phyloP scores from a whole-genome alignment of 345 rosid genomes.

The Pugionium dolabratum region DNA sequence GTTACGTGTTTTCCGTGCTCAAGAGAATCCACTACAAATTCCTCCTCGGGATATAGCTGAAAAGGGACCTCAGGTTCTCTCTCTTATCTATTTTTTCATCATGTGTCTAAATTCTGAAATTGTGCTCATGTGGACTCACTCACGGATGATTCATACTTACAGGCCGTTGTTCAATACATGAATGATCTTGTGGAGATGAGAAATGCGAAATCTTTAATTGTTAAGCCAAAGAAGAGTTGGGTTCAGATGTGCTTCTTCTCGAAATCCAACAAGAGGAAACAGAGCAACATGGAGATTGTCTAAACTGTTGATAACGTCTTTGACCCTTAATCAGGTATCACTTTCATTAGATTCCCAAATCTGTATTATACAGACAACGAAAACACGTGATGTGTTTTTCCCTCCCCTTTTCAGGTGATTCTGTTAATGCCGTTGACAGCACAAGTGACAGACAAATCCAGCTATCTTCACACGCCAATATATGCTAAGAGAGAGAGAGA shows the following conservation, averaged over 20 bases:
- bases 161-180: constrained; percentile 94
- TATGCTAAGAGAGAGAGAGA: constrained; percentile 10
- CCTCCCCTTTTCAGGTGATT: constrained; percentile 25
- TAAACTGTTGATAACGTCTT: constrained; percentile 44
- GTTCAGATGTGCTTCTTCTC: constrained; percentile 89
- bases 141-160: constrained; percentile 27
- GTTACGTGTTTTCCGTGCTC: constrained; percentile 62
- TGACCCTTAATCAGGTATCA: constrained; percentile 42
- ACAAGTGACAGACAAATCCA: constrained; percentile 31
- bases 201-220: constrained; percentile 52
- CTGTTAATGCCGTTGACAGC: constrained; percentile 37
- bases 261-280: constrained; percentile 90
- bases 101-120: neutral
- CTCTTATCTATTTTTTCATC: neutral
- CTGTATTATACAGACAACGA: constrained; percentile 7
- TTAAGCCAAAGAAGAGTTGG: constrained; percentile 92
- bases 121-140: neutral
- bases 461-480: constrained; percentile 30
- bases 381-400: constrained; percentile 10
- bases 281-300: constrained; percentile 62
- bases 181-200: constrained; percentile 63
- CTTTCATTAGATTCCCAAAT: neutral
- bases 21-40: constrained; percentile 91
- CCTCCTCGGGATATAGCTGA: constrained; percentile 86
- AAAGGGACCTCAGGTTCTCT: constrained; percentile 82